These are phyloP conservation scores for Carallia pectinifolia DNA, from an alignment of 345 rosid genomes.

Conservation along the genomic window DNA sequence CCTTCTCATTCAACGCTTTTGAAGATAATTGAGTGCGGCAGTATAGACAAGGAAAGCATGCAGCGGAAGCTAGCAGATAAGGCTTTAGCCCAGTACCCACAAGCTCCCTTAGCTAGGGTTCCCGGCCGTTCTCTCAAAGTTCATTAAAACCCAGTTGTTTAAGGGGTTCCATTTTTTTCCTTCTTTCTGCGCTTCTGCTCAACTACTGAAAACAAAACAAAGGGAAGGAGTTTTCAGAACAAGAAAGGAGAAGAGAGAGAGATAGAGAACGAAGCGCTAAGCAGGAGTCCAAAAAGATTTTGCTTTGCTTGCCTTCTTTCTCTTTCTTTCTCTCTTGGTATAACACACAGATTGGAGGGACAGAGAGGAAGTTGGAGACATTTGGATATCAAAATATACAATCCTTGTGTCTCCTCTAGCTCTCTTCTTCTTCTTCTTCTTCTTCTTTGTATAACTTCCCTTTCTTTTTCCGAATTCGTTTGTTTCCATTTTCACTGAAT, in stretches of 20 bases:
- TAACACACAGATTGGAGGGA: background rate
- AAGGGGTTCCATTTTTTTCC: conserved; percentile 15
- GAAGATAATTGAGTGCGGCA: no score
- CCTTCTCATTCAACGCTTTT: no score
- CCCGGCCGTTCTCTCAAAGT: no score
- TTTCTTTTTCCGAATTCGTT: background rate
- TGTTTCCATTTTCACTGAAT: background rate
- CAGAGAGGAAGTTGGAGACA: conserved; percentile 66
- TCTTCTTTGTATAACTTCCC: background rate
- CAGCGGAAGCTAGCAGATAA: no score
- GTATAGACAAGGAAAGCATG: no score
- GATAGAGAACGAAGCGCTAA: conserved; percentile 79
- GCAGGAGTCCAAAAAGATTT: conserved; percentile 13
- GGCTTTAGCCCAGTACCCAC: no score
- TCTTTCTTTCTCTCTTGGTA: conserved; percentile 47
- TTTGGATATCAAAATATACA: conserved; percentile 30
- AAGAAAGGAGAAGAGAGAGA: conserved; percentile 42
- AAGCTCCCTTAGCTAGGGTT: no score
- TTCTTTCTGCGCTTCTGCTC: background rate
- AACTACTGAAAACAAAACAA: no score
- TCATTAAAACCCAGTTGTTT: background rate
- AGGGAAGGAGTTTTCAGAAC: background rate
- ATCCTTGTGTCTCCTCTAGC: conserved; percentile 65
- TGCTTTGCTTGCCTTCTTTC: conserved; percentile 52
- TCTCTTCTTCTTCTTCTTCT: conserved; percentile 36